phyloP scores from a whole-genome alignment of 208 protist genomes.

The Naegleria gruberi region DNA sequence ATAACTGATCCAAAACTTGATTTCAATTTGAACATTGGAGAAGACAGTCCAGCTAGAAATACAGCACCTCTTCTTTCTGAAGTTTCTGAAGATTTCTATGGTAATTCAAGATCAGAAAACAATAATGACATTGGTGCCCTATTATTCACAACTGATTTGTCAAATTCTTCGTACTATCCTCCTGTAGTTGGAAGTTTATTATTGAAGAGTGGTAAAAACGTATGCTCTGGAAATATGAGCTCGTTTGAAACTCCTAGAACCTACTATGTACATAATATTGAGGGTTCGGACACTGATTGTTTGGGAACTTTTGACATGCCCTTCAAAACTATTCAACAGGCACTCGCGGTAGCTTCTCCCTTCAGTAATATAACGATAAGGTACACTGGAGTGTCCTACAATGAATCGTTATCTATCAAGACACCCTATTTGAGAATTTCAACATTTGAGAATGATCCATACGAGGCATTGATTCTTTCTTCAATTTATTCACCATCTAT shows the following conservation, averaged over 20 bases:
- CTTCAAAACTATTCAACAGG: neutral
- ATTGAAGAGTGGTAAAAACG: neutral
- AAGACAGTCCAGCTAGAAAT: neutral
- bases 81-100: neutral
- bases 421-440: neutral
- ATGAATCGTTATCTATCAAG: neutral
- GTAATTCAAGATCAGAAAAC: neutral
- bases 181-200: neutral
- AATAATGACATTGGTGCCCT: neutral
- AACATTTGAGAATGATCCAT: neutral
- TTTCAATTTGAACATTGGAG: neutral
- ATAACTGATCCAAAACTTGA: neutral
- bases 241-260: neutral
- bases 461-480: neutral
- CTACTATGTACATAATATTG: neutral
- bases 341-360: neutral
- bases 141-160: neutral
- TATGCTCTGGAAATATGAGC: neutral
- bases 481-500: neutral
- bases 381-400: neutral
- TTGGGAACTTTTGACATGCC: neutral
- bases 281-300: neutral
- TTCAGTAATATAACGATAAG: neutral
- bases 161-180: neutral
- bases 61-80: neutral